Percentiles rank a stretch among this genome's conserved stretches.
Evolutionary conservation across 768 basidiomycete genomes (phyloP).

Genomic region (Omphalotus guepiniiformis): DNA sequence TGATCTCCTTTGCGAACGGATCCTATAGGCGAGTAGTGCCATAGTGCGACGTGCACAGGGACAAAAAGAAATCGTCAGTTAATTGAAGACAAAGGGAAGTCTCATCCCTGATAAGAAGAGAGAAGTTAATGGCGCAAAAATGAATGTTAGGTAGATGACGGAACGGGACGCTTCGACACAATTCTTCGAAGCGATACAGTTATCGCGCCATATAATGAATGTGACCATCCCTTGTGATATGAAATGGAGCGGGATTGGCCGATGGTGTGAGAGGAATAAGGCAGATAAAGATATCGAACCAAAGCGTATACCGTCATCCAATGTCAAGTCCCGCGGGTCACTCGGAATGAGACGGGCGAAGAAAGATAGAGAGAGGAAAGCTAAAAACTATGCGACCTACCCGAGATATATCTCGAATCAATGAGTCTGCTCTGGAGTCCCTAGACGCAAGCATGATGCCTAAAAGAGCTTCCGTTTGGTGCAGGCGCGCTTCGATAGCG

Average conservation of each 20-base stretch:
- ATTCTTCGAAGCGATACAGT: too few species aligned
- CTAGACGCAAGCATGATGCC: constrained; percentile 68
- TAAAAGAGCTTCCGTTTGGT: constrained; percentile 86
- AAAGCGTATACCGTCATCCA: too few species aligned
- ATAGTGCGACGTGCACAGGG: too few species aligned
- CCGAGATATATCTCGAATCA: constrained; percentile 49
- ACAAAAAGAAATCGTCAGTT: too few species aligned
- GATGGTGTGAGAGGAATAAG: too few species aligned
- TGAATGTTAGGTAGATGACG: too few species aligned
- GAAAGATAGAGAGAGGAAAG: background rate
- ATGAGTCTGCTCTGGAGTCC: constrained; percentile 35
- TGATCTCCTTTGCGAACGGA: constrained; percentile 68
- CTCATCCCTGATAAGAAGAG: too few species aligned
- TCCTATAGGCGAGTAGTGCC: constrained; percentile 50
- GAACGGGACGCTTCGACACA: too few species aligned
- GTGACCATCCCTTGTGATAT: constrained; percentile 1
- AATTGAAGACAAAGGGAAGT: too few species aligned
- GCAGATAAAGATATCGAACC: background rate
- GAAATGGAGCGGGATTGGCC: background rate
- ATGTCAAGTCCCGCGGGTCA: too few species aligned
- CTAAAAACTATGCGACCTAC: constrained; percentile 22
- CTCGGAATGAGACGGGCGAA: background rate
- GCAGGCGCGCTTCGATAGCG: constrained; percentile 86
- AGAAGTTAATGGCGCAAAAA: too few species aligned
- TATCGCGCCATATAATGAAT: too few species aligned